Percentiles rank a stretch among this genome's conserved stretches.
phyloP scores from a whole-genome alignment of 306 rosid species.

The Acacia crassicarpa region DNA sequence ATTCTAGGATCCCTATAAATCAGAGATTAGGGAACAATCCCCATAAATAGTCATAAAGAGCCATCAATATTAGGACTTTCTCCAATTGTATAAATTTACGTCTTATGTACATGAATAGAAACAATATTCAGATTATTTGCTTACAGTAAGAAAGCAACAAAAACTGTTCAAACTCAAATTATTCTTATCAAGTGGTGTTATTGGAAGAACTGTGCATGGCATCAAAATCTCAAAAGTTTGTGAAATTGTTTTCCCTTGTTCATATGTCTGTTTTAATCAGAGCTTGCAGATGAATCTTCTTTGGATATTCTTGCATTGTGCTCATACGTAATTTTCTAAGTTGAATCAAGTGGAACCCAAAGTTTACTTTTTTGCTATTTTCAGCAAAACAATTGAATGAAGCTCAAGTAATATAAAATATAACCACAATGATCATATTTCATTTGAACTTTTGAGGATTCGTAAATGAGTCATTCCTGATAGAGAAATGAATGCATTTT shows the following conservation, averaged over 20 bases:
- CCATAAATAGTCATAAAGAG: no score
- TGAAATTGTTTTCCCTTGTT: not conserved
- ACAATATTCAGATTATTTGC: no score
- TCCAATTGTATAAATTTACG: no score
- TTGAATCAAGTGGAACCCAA: not conserved
- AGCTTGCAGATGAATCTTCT: not conserved
- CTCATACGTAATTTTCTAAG: not conserved
- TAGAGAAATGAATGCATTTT: conserved; percentile 25
- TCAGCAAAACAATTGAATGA: not conserved
- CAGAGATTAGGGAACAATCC: no score
- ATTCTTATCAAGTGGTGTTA: conserved; percentile 1
- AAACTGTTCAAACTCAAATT: not conserved
- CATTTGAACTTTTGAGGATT: not conserved
- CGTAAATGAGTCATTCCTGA: conserved; percentile 23
- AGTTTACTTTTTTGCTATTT: not conserved
- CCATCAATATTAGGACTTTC: no score
- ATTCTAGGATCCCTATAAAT: no score
- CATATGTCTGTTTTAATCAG: not conserved
- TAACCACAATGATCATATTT: not conserved
- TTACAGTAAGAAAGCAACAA: not conserved
- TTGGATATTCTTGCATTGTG: not conserved
- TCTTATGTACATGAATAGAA: no score
- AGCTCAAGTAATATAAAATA: not conserved
- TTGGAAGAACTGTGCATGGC: not conserved
- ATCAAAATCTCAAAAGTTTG: not conserved